Percentiles rank a stretch among this genome's conserved stretches.
Conservation (phyloP, 2,329 filamentous ascomycete species). For the Calonectria crousiana region DNA sequence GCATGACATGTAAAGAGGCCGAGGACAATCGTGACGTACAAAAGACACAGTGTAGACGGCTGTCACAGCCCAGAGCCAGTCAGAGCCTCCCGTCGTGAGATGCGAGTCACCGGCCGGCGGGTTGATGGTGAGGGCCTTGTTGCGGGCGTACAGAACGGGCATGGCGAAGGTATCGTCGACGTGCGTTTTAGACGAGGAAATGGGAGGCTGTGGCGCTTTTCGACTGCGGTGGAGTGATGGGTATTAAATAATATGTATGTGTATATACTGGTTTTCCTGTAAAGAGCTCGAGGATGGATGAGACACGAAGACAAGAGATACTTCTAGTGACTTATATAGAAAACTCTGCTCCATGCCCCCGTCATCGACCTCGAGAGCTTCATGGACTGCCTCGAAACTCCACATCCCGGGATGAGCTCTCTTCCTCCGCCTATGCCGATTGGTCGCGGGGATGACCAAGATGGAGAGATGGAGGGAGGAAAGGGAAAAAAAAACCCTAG, state of each 20-base stretch:
- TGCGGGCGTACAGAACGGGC: constrained; percentile 50
- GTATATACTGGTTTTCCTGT: not conserved
- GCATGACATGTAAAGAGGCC: not conserved
- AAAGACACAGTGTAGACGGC: constrained; percentile 62
- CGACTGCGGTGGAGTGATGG: not conserved
- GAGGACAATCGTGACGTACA: constrained; percentile 46
- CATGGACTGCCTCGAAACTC: not conserved
- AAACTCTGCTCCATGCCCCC: not conserved
- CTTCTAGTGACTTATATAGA: not conserved
- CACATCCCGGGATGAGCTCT: not conserved
- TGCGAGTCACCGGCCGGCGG: constrained; percentile 53
- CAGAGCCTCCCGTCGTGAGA: constrained; percentile 58
- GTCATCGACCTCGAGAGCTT: constrained; percentile 9
- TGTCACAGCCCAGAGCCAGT: constrained; percentile 69
- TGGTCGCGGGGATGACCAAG: not conserved
- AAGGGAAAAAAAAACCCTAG: not conserved
- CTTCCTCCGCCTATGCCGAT: constrained; percentile 13
- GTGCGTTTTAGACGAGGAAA: not conserved
- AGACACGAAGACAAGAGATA: not conserved
- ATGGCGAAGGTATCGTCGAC: constrained; percentile 40
- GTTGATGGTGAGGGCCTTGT: constrained; percentile 62
- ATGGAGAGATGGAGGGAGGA: not conserved
- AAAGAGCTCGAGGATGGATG: not conserved
- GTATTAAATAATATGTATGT: not conserved
- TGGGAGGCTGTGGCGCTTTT: not conserved